A percentile compares a stretch with the other conserved stretches of the same genome.
These are phyloP conservation scores for Xenoacremonium recifei DNA, from an alignment of 2,329 filamentous ascomycete species.

Conservation along the genomic window DNA sequence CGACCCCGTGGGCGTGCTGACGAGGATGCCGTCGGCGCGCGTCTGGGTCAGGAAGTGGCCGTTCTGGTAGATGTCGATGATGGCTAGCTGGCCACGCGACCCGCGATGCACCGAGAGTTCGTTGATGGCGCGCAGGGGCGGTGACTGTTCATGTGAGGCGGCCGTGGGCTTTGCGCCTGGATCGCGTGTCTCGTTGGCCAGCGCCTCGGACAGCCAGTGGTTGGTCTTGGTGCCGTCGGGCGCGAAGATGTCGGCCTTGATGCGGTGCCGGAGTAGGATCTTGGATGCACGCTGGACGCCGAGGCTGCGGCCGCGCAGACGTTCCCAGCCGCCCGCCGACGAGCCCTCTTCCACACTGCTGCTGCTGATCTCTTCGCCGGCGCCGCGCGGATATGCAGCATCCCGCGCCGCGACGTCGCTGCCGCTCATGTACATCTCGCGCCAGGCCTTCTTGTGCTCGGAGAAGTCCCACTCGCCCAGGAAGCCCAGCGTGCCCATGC, in stretches of 20 bases:
- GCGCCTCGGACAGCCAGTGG: conserved; percentile 43
- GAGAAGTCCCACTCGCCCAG: conserved; percentile 94
- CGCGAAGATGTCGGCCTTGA: conserved; percentile 84
- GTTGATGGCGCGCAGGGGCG: conserved; percentile 74
- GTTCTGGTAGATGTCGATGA: conserved; percentile 89
- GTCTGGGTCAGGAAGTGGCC: conserved; percentile 89
- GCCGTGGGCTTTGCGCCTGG: conserved; percentile 32
- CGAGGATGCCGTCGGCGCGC: conserved; percentile 91
- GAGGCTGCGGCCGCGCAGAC: conserved; percentile 77
- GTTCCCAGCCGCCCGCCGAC: conserved; percentile 59
- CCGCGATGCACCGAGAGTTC: conserved; percentile 93
- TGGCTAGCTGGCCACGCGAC: conserved; percentile 82
- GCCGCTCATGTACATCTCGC: conserved; percentile 85
- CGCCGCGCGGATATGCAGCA: conserved; percentile 34
- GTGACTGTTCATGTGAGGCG: conserved; percentile 34
- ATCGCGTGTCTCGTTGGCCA: conserved; percentile 45
- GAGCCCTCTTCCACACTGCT: not conserved
- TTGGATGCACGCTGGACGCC: conserved; percentile 72
- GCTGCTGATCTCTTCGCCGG: conserved; percentile 19
- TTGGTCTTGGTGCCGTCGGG: conserved; percentile 62
- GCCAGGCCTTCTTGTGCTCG: conserved; percentile 88
- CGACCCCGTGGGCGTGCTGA: conserved; percentile 90
- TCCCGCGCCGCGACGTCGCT: conserved; percentile 51
- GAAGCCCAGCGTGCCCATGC: conserved; percentile 95
- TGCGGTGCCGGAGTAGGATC: conserved; percentile 79